phyloP scores from a whole-genome alignment of 2,329 filamentous ascomycete genomes.

The Neobulgaria alba region DNA sequence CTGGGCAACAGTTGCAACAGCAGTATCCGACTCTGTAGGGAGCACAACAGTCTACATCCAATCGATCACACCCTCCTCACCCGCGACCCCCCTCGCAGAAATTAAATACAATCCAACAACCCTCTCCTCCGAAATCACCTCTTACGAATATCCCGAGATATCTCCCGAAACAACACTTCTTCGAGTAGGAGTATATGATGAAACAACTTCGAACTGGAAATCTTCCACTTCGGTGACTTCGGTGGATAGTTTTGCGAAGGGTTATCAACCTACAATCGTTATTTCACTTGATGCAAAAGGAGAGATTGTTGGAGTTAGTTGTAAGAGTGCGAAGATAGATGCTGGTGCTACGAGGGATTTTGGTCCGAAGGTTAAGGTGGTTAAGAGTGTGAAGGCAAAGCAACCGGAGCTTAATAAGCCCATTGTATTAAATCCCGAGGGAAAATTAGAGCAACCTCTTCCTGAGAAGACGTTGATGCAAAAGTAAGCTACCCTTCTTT shows the following conservation, averaged over 20 bases:
- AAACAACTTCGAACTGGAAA: conserved; percentile 37
- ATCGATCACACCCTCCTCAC: conserved; percentile 27
- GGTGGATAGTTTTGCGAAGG: conserved; percentile 50
- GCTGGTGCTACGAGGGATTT: conserved; percentile 58
- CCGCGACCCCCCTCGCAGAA: conserved; percentile 45
- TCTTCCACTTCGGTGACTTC: conserved; percentile 48
- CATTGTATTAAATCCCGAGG: conserved; percentile 51
- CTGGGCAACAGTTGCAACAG: conserved; percentile 30
- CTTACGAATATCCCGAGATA: conserved; percentile 49
- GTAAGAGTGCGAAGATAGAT: conserved; percentile 51
- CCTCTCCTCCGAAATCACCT: conserved; percentile 37
- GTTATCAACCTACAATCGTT: conserved; percentile 49
- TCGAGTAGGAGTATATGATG: conserved; percentile 50
- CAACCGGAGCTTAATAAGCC: conserved; percentile 55
- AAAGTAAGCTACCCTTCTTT: conserved; percentile 44
- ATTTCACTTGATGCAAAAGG: conserved; percentile 41
- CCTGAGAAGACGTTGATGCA: conserved; percentile 57
- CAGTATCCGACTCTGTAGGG: conserved; percentile 33
- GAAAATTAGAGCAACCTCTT: conserved; percentile 46
- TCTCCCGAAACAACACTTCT: conserved; percentile 38
- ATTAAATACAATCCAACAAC: conserved; percentile 45
- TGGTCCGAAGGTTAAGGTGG: conserved; percentile 48
- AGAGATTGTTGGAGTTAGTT: conserved; percentile 40
- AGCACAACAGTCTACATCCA: conserved; percentile 26
- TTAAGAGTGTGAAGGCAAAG: conserved; percentile 40